phyloP scores from a whole-genome alignment of 139 green algal species.

The Haematococcus lacustris region DNA sequence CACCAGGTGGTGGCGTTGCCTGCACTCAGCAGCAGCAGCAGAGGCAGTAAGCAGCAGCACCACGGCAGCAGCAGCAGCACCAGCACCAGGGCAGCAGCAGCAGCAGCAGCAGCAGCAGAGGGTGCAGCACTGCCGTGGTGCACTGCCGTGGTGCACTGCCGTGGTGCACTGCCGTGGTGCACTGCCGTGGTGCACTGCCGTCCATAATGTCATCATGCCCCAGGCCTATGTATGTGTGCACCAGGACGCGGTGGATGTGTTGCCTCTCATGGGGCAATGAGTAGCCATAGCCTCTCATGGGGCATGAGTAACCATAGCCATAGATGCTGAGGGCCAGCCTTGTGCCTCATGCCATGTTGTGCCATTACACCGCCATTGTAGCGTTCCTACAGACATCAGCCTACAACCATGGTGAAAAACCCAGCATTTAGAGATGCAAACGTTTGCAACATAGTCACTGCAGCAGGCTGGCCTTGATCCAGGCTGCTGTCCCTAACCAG shows the following conservation, averaged over 20 bases:
- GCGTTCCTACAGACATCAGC: no score
- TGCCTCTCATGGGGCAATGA: no score
- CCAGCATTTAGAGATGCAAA: not conserved
- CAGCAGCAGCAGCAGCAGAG: not conserved
- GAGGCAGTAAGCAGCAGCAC: not conserved
- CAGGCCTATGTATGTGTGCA: not conserved
- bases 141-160: not conserved
- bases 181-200: no score
- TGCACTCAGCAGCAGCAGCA: constrained; percentile 17
- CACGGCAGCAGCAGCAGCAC: not conserved
- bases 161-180: no score
- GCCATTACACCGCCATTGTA: no score
- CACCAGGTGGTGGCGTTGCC: constrained; percentile 58
- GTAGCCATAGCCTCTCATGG: no score
- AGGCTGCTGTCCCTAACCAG: not conserved
- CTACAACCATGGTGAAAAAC: no score
- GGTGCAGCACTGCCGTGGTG: not conserved
- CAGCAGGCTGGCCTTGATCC: not conserved
- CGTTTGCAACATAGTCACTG: not conserved
- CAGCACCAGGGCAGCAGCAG: not conserved
- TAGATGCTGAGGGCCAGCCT: no score
- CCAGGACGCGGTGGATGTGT: no score
- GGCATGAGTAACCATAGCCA: no score
- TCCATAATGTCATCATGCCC: not conserved
- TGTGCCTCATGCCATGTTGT: no score